Percentiles rank a stretch among this genome's conserved stretches.
These are phyloP conservation scores for Oropetium thomaeum DNA, from an alignment of 176 grass and related monocot genomes.

Conservation along the genomic window DNA sequence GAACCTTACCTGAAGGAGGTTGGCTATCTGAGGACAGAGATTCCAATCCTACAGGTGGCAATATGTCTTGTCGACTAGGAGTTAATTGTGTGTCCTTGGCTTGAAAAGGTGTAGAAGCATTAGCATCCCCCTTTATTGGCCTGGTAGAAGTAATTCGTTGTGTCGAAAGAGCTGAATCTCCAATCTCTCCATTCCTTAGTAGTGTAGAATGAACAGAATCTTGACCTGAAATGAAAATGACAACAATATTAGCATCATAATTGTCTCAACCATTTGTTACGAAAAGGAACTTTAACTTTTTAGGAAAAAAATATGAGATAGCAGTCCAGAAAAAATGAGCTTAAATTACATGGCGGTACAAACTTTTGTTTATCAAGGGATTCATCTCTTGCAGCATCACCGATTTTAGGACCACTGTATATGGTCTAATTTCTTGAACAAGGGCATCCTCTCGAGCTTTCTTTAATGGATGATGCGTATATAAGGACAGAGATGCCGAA, in stretches of 20 bases:
- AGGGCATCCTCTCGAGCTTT: conserved; percentile 3
- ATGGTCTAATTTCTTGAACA: background rate
- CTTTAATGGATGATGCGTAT: background rate
- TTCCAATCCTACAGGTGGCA: background rate
- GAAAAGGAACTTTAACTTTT: no score
- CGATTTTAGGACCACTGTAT: background rate
- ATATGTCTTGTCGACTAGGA: conserved; percentile 11
- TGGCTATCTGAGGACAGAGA: no score
- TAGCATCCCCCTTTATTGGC: background rate
- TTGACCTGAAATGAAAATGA: conserved; percentile 11
- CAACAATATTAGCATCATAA: background rate
- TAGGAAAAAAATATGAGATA: no score
- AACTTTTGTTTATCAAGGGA: no score
- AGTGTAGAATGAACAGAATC: background rate
- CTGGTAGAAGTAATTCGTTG: background rate
- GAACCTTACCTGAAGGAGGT: background rate
- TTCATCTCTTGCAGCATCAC: no score
- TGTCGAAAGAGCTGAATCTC: background rate
- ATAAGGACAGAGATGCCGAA: background rate
- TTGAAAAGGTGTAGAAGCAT: conserved; percentile 8
- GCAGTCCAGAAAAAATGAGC: no score
- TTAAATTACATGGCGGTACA: no score
- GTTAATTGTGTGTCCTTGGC: conserved; percentile 17
- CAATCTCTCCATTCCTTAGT: background rate
- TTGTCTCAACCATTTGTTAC: no score